Conservation (phyloP, 768 basidiomycete species). For the Royoungia palumana region DNA sequence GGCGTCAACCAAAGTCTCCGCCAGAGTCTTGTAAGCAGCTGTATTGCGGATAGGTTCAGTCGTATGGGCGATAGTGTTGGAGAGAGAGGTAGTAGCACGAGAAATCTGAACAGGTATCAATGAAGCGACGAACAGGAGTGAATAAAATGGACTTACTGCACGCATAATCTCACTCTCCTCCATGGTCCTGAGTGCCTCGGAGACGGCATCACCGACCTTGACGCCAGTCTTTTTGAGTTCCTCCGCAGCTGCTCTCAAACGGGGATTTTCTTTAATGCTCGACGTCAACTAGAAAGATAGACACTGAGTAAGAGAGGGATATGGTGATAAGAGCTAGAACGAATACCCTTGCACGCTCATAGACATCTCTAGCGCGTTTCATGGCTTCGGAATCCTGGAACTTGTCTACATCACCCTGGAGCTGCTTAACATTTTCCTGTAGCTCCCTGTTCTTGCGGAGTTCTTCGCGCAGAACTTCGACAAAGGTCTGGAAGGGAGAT, state of each 20-base stretch:
- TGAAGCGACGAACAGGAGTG: neutral
- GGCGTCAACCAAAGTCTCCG: slow-evolving; percentile 87
- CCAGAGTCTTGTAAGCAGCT: slow-evolving; percentile 86
- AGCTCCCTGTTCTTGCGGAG: slow-evolving; percentile 90
- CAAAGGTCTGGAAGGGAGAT: slow-evolving; percentile 95
- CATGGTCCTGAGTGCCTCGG: slow-evolving; percentile 87
- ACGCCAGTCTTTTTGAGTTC: slow-evolving; percentile 87
- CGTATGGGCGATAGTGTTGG: slow-evolving; percentile 78
- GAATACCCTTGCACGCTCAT: slow-evolving; percentile 90
- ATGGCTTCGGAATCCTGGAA: slow-evolving; percentile 95
- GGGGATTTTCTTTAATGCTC: slow-evolving; percentile 94
- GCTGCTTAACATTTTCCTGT: slow-evolving; percentile 94
- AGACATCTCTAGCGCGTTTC: slow-evolving; percentile 86
- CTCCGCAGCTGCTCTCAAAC: slow-evolving; percentile 86
- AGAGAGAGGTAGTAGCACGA: slow-evolving; percentile 80
- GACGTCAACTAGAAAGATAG: slow-evolving; percentile 67
- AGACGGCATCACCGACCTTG: slow-evolving; percentile 91
- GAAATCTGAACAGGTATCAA: slow-evolving; percentile 56
- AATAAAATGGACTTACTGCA: slow-evolving; percentile 49
- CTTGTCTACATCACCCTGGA: slow-evolving; percentile 97
- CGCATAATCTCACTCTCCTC: slow-evolving; percentile 94
- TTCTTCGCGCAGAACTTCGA: slow-evolving; percentile 91
- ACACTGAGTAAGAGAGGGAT: slow-evolving; percentile 2
- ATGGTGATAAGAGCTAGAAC: slow-evolving; percentile 1
- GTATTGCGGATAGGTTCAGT: slow-evolving; percentile 98